A percentile compares a stretch with the other conserved stretches of the same genome.
Conservation (phyloP, 2,329 filamentous ascomycete species). For the Fusarium sp. region DNA sequence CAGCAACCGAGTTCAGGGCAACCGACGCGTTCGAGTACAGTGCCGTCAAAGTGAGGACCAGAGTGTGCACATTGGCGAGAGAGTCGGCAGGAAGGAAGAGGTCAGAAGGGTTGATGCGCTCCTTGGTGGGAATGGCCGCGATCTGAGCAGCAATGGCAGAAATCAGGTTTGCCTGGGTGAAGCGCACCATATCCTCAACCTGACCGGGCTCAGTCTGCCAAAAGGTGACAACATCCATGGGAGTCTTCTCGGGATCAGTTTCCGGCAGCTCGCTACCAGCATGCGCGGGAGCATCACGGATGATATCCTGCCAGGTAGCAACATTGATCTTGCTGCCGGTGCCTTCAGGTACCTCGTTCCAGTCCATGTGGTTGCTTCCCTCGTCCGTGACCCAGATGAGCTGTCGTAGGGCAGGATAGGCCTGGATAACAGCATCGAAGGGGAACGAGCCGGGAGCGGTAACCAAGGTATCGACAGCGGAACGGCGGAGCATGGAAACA, state of each 20-base stretch:
- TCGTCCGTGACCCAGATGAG: slow-evolving; percentile 94
- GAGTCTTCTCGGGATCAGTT: slow-evolving; percentile 64
- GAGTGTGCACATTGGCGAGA: slow-evolving; percentile 81
- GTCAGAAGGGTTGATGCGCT: slow-evolving; percentile 80
- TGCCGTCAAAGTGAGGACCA: slow-evolving; percentile 83
- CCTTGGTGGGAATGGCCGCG: slow-evolving; percentile 77
- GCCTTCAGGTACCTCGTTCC: slow-evolving; percentile 87
- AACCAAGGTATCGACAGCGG: slow-evolving; percentile 83
- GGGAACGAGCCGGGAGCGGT: slow-evolving; percentile 90
- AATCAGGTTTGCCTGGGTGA: slow-evolving; percentile 86
- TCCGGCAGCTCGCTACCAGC: slow-evolving; percentile 74
- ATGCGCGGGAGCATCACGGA: slow-evolving; percentile 74
- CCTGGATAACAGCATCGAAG: slow-evolving; percentile 77
- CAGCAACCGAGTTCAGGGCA: slow-evolving; percentile 89
- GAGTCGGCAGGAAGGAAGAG: slow-evolving; percentile 88
- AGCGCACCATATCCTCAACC: slow-evolving; percentile 80
- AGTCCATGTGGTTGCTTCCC: slow-evolving; percentile 92
- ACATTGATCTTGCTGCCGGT: slow-evolving; percentile 81
- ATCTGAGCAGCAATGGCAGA: slow-evolving; percentile 85
- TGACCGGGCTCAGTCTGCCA: slow-evolving; percentile 68
- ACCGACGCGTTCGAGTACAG: slow-evolving; percentile 88
- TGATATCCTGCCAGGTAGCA: slow-evolving; percentile 91
- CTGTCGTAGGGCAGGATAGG: slow-evolving; percentile 77
- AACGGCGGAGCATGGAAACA: slow-evolving; percentile 77
- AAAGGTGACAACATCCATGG: slow-evolving; percentile 73